Base-by-base conservation (phyloP, 2,329 filamentous ascomycete species). In the Pseudogymnoascus sp. region DNA sequence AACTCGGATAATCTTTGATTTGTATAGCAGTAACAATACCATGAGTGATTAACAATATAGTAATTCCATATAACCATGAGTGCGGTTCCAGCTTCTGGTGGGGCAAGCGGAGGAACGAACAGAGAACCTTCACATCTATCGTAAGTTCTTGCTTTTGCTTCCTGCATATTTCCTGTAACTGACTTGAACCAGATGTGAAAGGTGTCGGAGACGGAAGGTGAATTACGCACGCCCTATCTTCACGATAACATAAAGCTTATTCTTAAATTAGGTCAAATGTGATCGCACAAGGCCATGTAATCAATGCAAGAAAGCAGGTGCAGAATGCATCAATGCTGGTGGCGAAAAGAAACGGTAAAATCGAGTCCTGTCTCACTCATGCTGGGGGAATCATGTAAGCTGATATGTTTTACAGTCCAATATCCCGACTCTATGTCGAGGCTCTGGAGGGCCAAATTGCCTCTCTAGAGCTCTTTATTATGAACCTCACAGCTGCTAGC, bases 221-320 rank as follows among this genome's bases (percentile, higher is more conserved):
- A 55, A 68, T 55, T 25, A 38, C 35, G 16, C 14, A 58, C 16
- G 38, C 49, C 43, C 37, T 58, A 12, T 59, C 3, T 25, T 16
- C n/a, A 28, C 41, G 5, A 0, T 55, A 35, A 45, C 28, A 23
- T 21, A 38, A 37, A 23, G 33, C 25, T 59, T 59, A 67, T 69
- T 35, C 9, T 31, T 35, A 33, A 74, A 75, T 66, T 76, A 83
- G 75, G 78, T 83, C 38, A 83, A 81, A 73, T 84, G 81, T 69
- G 78, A 83, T 68, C 78, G 81, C 3, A 76, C 76, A 52, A 71
- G 76, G 12, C 81, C 81, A 11, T 84, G 81, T 67, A 77, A 76
- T 33, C 78, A 78, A 64, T 84, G 81, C 66, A 68, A 72, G 67
- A 76, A 77, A 66, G 75, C 75, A 5, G 72, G 73, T 18, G 74